Percentiles rank a stretch among this genome's conserved stretches.
phyloP scores from a whole-genome alignment of 78 protist species.

The Isochrysis galbana region DNA sequence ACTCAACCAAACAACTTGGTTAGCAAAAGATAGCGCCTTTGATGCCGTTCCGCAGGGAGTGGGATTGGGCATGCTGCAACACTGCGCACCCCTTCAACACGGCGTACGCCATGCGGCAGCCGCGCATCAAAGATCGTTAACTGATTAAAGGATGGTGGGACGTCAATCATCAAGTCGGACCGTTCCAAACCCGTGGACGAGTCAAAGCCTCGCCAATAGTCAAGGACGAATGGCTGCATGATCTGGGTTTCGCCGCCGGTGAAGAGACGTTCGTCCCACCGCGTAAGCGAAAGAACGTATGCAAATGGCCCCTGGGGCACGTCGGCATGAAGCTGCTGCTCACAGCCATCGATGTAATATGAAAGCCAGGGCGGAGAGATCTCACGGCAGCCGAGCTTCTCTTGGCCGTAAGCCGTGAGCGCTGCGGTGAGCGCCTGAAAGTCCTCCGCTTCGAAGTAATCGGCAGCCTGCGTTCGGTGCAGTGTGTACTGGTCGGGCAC shows the following conservation, averaged over 20 bases:
- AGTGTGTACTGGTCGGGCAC: no score
- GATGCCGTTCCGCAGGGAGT: no score
- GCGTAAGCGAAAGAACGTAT: background rate
- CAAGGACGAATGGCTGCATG: background rate
- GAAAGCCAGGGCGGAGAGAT: conserved; percentile 49
- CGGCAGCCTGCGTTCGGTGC: no score
- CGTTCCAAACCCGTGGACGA: background rate
- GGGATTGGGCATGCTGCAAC: no score
- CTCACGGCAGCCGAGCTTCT: no score
- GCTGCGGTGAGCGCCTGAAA: no score
- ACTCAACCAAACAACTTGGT: no score
- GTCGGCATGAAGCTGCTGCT: background rate
- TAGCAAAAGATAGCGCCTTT: no score
- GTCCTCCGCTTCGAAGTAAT: no score
- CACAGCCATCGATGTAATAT: background rate
- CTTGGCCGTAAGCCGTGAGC: no score
- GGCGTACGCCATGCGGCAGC: conserved; percentile 42
- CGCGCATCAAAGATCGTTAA: conserved; percentile 41
- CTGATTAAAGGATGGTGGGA: background rate
- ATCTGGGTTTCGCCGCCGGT: conserved; percentile 24
- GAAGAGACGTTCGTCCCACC: conserved; percentile 10
- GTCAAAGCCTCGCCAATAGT: background rate
- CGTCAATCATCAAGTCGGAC: background rate
- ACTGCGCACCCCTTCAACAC: background rate
- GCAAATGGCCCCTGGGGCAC: conserved; percentile 27